Base-by-base conservation (phyloP, 352 stramenopile genomes). In the Globisporangium ultimum region DNA sequence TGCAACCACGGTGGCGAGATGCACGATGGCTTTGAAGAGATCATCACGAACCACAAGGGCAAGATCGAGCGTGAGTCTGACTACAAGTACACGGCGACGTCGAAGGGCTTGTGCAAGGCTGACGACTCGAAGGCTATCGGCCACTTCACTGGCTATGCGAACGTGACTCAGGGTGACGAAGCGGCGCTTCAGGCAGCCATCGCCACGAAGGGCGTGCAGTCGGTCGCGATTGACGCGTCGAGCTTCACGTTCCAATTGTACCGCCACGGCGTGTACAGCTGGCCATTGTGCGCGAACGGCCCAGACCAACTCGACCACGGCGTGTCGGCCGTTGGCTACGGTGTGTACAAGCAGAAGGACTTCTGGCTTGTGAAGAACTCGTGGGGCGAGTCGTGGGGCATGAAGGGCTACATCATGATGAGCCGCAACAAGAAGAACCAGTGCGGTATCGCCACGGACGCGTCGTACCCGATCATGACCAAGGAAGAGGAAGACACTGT, bases 351-450 rank as follows among this genome's bases (percentile, higher is more conserved):
- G 53, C 77, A 87, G 18, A 87, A 97, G 63, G 76, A 94, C 41
- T 99, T 97, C 66, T 98, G 91, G 89, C 80, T 97, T 55, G 76
- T 99, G 22, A 89, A 97, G 61, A 99, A 99, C 74, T 97, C 84
- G 55, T 99, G 95, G 95, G 78, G 84, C 21, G 53, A 72, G 9
- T 71, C 66, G 18, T 98, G 92, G 92, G 92, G 92, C 47, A 88
- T 96, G 64, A 57, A 94, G 6, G 89, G 89, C 48, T 97, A 93
- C 73, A 93, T 97, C 56, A 84, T 84, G 52, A 75, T 97, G 53
- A 63, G 64, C 15, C 83, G 87, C 60, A 79, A 85, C 58, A 85
- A 89, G 48, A 83, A 88, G 10, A 98, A 98, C 53, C 97, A 97
- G 38, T 99, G 96, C 69, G 95, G 96, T 20, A 95, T 99, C 60